Evolutionary conservation across 495 filamentous ascomycete genomes (phyloP).

Genomic region (Copromyces sp.): DNA sequence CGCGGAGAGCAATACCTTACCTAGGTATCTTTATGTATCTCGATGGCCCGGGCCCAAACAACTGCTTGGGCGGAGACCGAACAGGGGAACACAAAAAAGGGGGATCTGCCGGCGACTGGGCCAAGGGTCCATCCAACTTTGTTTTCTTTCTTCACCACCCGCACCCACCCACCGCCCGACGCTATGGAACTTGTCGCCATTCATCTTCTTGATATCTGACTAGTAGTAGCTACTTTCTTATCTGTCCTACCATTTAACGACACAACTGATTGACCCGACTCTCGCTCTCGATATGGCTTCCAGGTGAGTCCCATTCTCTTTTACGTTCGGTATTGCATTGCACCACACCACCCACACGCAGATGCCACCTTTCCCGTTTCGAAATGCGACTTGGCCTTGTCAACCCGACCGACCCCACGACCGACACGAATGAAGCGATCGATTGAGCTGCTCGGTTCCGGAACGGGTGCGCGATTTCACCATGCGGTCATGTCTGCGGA

Average conservation of each 20-base stretch:
- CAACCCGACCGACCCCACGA: neutral
- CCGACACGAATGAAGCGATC: neutral
- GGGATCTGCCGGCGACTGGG: neutral
- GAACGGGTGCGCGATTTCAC: neutral
- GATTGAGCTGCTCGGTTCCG: neutral
- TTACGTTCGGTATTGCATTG: neutral
- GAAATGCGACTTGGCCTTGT: neutral
- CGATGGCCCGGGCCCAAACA: neutral
- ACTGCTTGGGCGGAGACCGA: neutral
- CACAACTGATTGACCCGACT: neutral
- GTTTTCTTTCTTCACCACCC: neutral
- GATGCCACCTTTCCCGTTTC: neutral
- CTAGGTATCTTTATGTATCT: neutral
- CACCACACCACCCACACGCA: neutral
- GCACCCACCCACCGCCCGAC: neutral
- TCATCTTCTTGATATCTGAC: neutral
- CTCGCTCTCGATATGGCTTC: constrained; percentile 13
- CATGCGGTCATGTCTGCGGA: neutral
- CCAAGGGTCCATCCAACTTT: neutral
- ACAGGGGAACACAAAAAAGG: neutral
- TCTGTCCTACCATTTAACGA: neutral
- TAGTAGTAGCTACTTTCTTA: neutral
- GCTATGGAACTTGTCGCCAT: neutral
- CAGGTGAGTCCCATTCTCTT: constrained; percentile 7
- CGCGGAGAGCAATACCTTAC: neutral